These are phyloP conservation scores for Leishmania tarentolae DNA, from an alignment of 208 protist species.

Conservation along the genomic window DNA sequence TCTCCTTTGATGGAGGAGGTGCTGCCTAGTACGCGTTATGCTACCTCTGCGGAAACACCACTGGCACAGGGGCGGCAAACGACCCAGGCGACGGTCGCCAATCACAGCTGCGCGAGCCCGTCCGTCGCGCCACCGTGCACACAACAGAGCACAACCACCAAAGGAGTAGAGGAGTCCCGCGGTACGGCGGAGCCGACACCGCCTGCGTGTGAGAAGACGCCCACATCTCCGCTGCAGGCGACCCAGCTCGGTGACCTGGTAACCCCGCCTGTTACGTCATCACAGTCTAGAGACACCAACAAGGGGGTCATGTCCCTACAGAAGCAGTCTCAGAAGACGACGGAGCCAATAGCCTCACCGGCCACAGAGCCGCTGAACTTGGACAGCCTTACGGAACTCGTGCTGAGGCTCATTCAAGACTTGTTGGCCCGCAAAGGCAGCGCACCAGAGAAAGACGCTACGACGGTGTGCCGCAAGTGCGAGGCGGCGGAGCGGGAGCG, in stretches of 20 bases:
- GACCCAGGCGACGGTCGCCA: neutral
- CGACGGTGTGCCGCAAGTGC: neutral
- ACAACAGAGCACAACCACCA: neutral
- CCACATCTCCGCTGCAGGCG: slow-evolving; percentile 13
- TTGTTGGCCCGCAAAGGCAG: slow-evolving; percentile 4
- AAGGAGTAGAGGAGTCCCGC: neutral
- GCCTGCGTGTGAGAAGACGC: slow-evolving; percentile 11
- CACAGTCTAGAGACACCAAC: neutral
- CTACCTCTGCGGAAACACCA: slow-evolving; percentile 1
- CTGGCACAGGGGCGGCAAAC: neutral
- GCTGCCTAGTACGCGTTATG: slow-evolving; percentile 21
- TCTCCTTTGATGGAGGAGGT: slow-evolving; percentile 17
- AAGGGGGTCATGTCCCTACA: neutral
- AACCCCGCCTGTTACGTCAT: neutral
- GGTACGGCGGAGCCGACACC: slow-evolving; percentile 9
- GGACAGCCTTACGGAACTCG: slow-evolving; percentile 24
- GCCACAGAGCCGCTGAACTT: slow-evolving; percentile 7
- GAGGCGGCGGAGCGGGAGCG: neutral
- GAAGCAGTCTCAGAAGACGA: neutral
- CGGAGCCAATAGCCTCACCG: neutral
- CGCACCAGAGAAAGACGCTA: neutral
- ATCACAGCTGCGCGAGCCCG: slow-evolving; percentile 3
- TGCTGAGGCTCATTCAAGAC: slow-evolving; percentile 16
- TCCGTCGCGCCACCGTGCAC: neutral
- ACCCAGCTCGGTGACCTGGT: slow-evolving; percentile 9